A percentile compares a stretch with the other conserved stretches of the same genome.
These are phyloP conservation scores for Solanum chmielewskii DNA, from an alignment of 257 asterid species.

Conservation along the genomic window DNA sequence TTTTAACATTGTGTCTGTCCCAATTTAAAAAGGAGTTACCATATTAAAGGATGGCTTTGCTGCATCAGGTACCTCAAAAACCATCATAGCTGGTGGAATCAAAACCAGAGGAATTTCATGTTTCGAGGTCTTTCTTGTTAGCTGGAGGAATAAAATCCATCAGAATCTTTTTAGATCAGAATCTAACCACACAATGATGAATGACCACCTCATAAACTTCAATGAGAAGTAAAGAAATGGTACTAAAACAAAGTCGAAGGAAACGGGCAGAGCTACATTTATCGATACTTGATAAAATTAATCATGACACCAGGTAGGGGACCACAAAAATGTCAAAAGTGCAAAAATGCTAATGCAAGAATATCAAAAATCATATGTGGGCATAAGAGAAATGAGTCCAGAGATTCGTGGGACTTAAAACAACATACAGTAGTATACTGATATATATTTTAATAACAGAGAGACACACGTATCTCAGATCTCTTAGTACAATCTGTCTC, in stretches of 20 bases:
- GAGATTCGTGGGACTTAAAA: constrained; percentile 63
- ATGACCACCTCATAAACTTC: background rate
- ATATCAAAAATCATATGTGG: background rate
- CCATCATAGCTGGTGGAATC: constrained; percentile 78
- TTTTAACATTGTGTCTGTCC: background rate
- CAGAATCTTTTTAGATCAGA: background rate
- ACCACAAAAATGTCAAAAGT: background rate
- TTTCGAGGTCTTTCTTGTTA: constrained; percentile 63
- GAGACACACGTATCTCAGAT: background rate
- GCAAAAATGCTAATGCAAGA: background rate
- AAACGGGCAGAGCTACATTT: background rate
- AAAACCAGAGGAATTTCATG: constrained; percentile 78
- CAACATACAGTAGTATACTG: constrained; percentile 27
- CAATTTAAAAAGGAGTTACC: background rate
- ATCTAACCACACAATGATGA: background rate
- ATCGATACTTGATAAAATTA: background rate
- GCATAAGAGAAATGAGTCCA: background rate
- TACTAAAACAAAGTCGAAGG: background rate
- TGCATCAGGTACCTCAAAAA: constrained; percentile 79
- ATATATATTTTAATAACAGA: too few relatives aligned
- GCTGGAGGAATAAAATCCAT: constrained; percentile 25
- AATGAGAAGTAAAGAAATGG: background rate
- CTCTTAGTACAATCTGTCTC: background rate
- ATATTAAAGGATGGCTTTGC: constrained; percentile 18
- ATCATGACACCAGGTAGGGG: background rate